Conservation (phyloP, 2,329 filamentous ascomycete species). For the Aspergillus pseudotamarii region DNA sequence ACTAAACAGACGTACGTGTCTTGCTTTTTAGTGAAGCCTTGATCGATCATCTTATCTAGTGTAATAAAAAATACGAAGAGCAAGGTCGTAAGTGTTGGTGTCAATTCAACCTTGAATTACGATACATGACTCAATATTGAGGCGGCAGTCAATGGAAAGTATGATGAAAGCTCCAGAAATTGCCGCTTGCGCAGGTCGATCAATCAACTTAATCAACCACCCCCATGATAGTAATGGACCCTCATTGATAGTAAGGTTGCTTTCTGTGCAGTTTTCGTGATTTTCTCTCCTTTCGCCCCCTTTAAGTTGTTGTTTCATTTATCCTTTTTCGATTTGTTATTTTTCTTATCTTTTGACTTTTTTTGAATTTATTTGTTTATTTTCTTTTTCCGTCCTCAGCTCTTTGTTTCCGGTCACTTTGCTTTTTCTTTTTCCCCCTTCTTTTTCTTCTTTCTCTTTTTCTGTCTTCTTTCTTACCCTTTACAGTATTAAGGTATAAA, state of each 20-base stretch:
- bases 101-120: not conserved
- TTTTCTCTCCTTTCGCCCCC: no score
- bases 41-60: not conserved
- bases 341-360: not conserved
- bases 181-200: slow-evolving; percentile 5
- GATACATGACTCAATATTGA: not conserved
- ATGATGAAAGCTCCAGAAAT: slow-evolving; percentile 1
- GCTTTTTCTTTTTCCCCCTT: not conserved
- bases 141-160: not conserved
- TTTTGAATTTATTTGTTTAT: not conserved
- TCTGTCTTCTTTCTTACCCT: not conserved
- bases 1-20: not conserved
- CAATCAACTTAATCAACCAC: slow-evolving; percentile 4
- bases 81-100: not conserved
- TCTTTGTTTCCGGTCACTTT: not conserved
- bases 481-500: not conserved
- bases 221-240: slow-evolving; percentile 1
- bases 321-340: not conserved
- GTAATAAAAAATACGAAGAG: not conserved
- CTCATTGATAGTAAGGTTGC: not conserved
- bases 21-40: not conserved
- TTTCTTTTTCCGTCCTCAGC: not conserved
- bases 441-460: not conserved
- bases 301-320: not conserved
- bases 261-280: not conserved